These are phyloP conservation scores for Arthrobotrys pseudoclavata DNA, from an alignment of 2,329 filamentous ascomycete genomes.

Conservation along the genomic window DNA sequence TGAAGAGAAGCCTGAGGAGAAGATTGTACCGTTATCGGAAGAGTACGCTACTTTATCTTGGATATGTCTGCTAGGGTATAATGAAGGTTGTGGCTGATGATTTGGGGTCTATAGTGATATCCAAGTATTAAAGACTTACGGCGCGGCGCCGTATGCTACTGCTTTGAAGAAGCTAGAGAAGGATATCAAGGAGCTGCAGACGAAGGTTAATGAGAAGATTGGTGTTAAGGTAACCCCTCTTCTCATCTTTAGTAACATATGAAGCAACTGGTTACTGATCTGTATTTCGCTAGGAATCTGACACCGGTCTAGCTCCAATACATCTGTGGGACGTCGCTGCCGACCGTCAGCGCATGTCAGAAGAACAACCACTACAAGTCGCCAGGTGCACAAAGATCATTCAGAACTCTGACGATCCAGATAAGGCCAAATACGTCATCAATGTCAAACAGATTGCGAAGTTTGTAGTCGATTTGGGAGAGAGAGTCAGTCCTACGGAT, in stretches of 20 bases:
- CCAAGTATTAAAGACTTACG: slow-evolving; percentile 98
- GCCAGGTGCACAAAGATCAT: slow-evolving; percentile 99
- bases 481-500: slow-evolving; percentile 96
- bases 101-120: slow-evolving; percentile 80
- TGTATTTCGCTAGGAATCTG: slow-evolving; percentile 81
- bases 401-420: slow-evolving; percentile 91
- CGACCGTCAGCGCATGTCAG: slow-evolving; percentile 97
- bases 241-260: not conserved
- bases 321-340: slow-evolving; percentile 99
- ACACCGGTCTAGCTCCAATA: slow-evolving; percentile 96
- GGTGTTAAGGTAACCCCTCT: slow-evolving; percentile 76
- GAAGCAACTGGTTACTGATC: slow-evolving; percentile 19
- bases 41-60: slow-evolving; percentile 75
- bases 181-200: slow-evolving; percentile 99
- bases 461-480: slow-evolving; percentile 97
- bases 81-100: slow-evolving; percentile 61
- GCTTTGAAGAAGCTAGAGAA: slow-evolving; percentile 98
- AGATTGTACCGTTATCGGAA: slow-evolving; percentile 96
- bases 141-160: slow-evolving; percentile 92
- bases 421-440: slow-evolving; percentile 99
- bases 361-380: slow-evolving; percentile 97
- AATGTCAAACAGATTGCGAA: slow-evolving; percentile 99
- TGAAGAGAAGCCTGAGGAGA: slow-evolving; percentile 98
- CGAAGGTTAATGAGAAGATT: slow-evolving; percentile 98
- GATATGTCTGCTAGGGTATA: not conserved